Evolutionary conservation across 2,329 filamentous ascomycete species (phyloP).

Genomic region (Botrytis byssoidea): DNA sequence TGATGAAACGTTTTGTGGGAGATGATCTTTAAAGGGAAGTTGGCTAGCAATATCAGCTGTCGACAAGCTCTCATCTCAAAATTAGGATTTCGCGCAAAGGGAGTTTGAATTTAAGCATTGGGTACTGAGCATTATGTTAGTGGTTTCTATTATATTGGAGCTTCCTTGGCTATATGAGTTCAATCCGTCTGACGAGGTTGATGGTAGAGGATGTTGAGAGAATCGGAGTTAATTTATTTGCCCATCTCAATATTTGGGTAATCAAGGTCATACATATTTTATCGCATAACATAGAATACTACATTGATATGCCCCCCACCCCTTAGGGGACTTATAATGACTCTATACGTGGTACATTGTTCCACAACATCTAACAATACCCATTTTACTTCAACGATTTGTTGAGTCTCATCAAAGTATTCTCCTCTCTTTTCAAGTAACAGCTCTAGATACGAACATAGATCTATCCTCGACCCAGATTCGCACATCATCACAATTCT

Average conservation of each 20-base stretch:
- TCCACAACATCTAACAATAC: neutral
- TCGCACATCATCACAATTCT: neutral
- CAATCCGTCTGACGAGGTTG: neutral
- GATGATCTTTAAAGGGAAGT: neutral
- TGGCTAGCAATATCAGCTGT: too few species aligned
- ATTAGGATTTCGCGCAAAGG: neutral
- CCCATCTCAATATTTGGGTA: neutral
- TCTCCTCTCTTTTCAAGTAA: neutral
- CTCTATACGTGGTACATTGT: neutral
- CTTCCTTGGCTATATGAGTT: neutral
- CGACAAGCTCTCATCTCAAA: neutral
- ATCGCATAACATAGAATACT: neutral
- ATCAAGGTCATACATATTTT: neutral
- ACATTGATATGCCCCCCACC: neutral
- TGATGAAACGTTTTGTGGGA: neutral
- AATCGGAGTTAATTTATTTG: neutral
- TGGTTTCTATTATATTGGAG: neutral
- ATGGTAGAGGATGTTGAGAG: neutral
- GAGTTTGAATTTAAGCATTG: neutral
- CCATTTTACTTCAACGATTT: neutral
- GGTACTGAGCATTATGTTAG: neutral
- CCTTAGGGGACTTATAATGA: neutral
- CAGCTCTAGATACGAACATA: too few species aligned
- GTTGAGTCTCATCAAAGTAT: neutral
- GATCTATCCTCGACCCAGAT: neutral